Conservation (phyloP, 306 rosid genomes). For the Vicia sativa region DNA sequence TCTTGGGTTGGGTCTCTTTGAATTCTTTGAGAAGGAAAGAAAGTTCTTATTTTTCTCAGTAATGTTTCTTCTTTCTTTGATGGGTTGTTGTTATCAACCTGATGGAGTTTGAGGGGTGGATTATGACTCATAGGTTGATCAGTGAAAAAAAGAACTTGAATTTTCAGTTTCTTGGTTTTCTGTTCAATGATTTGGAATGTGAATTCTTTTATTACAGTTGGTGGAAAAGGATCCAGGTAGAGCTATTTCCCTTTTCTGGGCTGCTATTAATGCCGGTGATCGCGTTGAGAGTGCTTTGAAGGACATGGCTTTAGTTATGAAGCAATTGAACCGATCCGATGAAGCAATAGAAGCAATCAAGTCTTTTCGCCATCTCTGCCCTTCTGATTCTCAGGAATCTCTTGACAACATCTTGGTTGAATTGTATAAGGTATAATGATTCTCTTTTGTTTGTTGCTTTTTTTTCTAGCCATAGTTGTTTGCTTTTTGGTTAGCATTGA, state of each 20-base stretch:
- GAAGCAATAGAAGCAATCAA: constrained; percentile 92
- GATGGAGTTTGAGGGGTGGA: constrained; percentile 13
- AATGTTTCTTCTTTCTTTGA: constrained; percentile 16
- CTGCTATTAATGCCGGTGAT: constrained; percentile 89
- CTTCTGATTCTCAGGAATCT: constrained; percentile 83
- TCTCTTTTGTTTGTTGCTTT: background rate
- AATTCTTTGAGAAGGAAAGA: constrained; percentile 31
- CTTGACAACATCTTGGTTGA: constrained; percentile 85
- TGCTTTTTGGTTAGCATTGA: too few relatives aligned
- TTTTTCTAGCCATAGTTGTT: too few relatives aligned
- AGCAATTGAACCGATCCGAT: constrained; percentile 80
- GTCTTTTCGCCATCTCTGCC: constrained; percentile 90
- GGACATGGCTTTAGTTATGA: constrained; percentile 96
- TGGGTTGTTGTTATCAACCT: background rate
- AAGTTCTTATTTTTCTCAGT: background rate
- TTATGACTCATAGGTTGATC: too few relatives aligned
- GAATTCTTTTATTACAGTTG: constrained; percentile 48
- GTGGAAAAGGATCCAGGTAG: constrained; percentile 83
- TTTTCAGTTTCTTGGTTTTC: background rate
- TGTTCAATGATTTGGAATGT: constrained; percentile 28
- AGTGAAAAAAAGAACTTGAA: background rate
- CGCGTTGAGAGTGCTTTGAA: constrained; percentile 93
- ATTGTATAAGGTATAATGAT: constrained; percentile 68
- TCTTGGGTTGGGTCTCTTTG: constrained; percentile 28
- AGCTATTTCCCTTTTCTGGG: constrained; percentile 88